Evolutionary conservation across 495 filamentous ascomycete species (phyloP), one percentile per base, ranked within the genome.

Genomic region (Melanomma pulvis-pyrius): DNA sequence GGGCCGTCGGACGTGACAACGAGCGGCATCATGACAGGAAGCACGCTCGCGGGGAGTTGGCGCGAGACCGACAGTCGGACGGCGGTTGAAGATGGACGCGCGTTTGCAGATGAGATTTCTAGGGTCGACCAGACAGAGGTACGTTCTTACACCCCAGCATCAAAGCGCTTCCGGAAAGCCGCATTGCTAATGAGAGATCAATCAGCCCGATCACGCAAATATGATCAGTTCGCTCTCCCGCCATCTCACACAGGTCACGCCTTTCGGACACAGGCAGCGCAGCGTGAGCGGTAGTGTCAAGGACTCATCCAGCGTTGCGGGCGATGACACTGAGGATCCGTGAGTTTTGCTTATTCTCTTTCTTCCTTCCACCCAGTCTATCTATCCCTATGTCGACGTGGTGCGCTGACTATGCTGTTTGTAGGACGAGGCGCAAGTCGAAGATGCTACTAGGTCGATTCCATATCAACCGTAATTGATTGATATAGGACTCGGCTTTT

Each of bases 241-340:
- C 3, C 57, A 60, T 49, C 28, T 60, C 17, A 60, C 54, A 11
- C 32, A 46, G 11, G 36, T 58, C 21, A 58, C 54, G 12, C 36
- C 30, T 13, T 58, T 58, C 22, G 54, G 54, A 7, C 57, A 48
- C 24, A 48, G 22, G 26, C 32, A 26, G 13, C 30, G 26, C 5
- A 44, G 39, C n/a, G 13, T 12, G 2, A 9, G 12, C 1, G 58
- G 41, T 11, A 62, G 46, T 41, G 26, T 57, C 1, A 58, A 46
- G 21, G 54, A 58, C 21, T 41, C 32, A 12, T 21, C 54, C 3
- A 58, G 21, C 30, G 22, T 54, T 11, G 36, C 54, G 28, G 61
- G 67, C 12, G 74, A 76, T n/a, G 77, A 75, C 19, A 61, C 52
- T 46, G 79, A 81, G 12, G 79, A 81, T 44, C 75, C 73, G 77